These are phyloP conservation scores for Tillandsia leiboldiana DNA, from an alignment of 176 grass and related monocot species.

Conservation along the genomic window DNA sequence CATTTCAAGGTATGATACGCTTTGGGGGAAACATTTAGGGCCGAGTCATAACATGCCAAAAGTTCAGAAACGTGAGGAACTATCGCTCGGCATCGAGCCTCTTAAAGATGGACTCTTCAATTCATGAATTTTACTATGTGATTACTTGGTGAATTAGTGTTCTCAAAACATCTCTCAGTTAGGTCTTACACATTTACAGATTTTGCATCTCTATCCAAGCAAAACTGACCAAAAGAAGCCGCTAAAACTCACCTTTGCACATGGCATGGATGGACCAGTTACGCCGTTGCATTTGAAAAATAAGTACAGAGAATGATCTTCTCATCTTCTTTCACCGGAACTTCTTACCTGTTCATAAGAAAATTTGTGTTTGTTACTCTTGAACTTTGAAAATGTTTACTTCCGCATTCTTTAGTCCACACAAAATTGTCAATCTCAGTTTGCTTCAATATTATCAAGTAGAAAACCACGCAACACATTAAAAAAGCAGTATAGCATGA, in stretches of 20 bases:
- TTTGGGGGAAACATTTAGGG: too few species aligned
- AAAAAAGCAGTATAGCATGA: background rate
- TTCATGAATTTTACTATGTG: too few species aligned
- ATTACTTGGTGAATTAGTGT: too few species aligned
- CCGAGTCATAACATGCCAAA: too few species aligned
- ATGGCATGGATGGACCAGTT: background rate
- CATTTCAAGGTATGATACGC: too few species aligned
- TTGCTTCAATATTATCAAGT: background rate
- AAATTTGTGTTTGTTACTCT: background rate
- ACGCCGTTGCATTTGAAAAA: slow-evolving; percentile 34
- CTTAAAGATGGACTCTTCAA: too few species aligned
- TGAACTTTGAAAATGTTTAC: too few species aligned
- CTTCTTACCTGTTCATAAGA: slow-evolving; percentile 61
- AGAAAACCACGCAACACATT: background rate
- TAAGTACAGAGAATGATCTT: slow-evolving; percentile 73
- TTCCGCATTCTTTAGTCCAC: too few species aligned
- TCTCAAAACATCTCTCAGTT: too few species aligned
- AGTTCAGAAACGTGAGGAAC: too few species aligned
- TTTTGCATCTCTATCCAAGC: background rate
- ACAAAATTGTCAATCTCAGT: background rate
- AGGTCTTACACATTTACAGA: too few species aligned
- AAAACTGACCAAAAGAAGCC: background rate
- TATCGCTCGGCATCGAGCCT: too few species aligned
- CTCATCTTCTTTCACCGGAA: slow-evolving; percentile 40
- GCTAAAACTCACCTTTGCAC: background rate